Conservation (phyloP, 2,329 filamentous ascomycete species). For the Cyphellophora attinorum region DNA sequence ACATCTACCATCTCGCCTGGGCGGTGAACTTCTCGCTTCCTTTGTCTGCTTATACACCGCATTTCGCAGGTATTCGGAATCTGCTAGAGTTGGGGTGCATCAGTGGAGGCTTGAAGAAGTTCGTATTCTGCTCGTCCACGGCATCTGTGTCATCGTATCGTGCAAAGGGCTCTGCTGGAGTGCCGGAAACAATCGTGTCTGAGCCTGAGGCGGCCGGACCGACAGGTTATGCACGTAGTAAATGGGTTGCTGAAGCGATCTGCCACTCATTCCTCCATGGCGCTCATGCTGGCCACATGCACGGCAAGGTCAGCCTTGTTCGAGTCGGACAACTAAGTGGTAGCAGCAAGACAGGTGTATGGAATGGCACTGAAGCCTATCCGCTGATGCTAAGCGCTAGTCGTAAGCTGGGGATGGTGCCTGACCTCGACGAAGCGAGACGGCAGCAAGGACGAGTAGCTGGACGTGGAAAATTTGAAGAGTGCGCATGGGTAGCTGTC, state of each 20-base stretch:
- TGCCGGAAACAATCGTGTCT: slow-evolving; percentile 11
- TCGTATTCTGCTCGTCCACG: slow-evolving; percentile 45
- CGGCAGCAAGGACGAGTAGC: background rate
- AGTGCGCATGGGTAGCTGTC: slow-evolving; percentile 34
- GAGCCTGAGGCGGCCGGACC: slow-evolving; percentile 24
- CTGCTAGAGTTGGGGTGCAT: too few relatives aligned
- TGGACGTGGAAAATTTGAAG: slow-evolving; percentile 25
- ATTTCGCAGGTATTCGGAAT: slow-evolving; percentile 41
- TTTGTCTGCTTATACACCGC: slow-evolving; percentile 46
- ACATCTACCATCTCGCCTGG: slow-evolving; percentile 56
- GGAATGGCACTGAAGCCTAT: slow-evolving; percentile 44
- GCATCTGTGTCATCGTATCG: slow-evolving; percentile 28
- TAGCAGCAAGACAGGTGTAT: slow-evolving; percentile 37
- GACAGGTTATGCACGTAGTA: slow-evolving; percentile 47
- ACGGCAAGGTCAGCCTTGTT: slow-evolving; percentile 31
- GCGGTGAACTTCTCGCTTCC: slow-evolving; percentile 54
- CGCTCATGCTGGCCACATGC: slow-evolving; percentile 22
- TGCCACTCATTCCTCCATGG: slow-evolving; percentile 25
- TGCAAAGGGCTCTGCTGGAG: too few relatives aligned
- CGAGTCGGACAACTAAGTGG: slow-evolving; percentile 44
- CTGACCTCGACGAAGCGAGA: slow-evolving; percentile 25
- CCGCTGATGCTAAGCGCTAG: slow-evolving; percentile 40
- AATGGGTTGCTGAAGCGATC: slow-evolving; percentile 50
- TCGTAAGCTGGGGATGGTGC: slow-evolving; percentile 31
- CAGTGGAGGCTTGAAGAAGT: too few relatives aligned